Conservation (phyloP, 1,284 basidiomycete species). For the Rhodotorula sp. region DNA sequence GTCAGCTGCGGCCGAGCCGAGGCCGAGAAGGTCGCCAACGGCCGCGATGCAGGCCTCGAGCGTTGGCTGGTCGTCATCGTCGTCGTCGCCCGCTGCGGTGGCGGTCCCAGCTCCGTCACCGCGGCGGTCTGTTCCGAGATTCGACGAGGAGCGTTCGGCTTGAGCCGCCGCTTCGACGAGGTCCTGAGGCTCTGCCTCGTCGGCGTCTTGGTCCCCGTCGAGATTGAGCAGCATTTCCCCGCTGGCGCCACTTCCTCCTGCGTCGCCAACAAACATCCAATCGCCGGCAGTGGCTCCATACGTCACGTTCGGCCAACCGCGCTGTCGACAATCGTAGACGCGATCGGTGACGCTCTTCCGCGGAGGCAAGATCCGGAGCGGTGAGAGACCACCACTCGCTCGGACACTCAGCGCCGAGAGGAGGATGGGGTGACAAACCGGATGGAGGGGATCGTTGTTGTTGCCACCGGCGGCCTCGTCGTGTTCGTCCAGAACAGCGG, state of each 20-base stretch:
- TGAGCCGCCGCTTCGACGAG: neutral
- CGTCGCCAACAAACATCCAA: neutral
- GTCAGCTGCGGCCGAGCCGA: neutral
- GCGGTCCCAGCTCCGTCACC: neutral
- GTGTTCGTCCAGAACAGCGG: conserved; percentile 1
- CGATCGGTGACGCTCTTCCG: conserved; percentile 25
- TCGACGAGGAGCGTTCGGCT: too few species aligned
- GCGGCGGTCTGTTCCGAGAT: too few species aligned
- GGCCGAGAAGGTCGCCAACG: conserved; percentile 10
- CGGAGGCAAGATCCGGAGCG: conserved; percentile 29
- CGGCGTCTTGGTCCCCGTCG: neutral
- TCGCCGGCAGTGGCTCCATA: conserved; percentile 17
- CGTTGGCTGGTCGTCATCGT: conserved; percentile 6
- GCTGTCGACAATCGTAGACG: conserved; percentile 23
- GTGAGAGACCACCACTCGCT: neutral
- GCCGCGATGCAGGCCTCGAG: conserved; percentile 12
- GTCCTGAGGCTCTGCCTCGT: neutral
- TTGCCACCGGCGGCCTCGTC: neutral
- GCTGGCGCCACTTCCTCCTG: neutral
- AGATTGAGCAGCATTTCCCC: neutral
- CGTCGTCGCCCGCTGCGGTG: neutral
- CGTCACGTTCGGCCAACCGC: conserved; percentile 20
- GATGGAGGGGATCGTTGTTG: conserved; percentile 3
- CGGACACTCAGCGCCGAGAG: conserved; percentile 19
- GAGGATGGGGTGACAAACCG: conserved; percentile 29